Evolutionary conservation across 2,329 filamentous ascomycete species (phyloP), one percentile per base, ranked within the genome.

Genomic region (Orbilia blumenaviensis): DNA sequence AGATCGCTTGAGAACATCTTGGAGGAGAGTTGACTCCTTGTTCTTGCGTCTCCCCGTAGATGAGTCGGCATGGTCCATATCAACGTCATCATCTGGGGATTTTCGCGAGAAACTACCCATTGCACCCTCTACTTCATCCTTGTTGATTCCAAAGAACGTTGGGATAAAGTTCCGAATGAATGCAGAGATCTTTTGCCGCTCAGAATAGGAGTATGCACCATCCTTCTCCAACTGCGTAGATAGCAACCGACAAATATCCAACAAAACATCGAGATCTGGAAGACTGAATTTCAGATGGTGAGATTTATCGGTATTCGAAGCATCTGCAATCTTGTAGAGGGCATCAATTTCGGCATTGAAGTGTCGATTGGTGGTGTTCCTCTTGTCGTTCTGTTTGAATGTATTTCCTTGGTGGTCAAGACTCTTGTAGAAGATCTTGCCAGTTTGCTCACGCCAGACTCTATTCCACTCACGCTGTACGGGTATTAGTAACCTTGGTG

Each of bases 341-440:
- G 62, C 93, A 83, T 95, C 93, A 81, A 98, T 94, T 74, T 95
- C 90, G 80, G 93, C 92, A 34, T 95, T 90, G 9, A 99, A 88
- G 71, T 94, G 91, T 84, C 98, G 98, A 2, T 91, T 90, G 58
- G 94, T 92, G 75, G 97, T 92, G 79, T 92, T 91, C 79, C 93
- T 91, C 87, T 98, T 98, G 84, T 99, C 95, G 38, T 88, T 90
- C 78, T 90, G 89, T 84, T 95, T 96, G 80, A 93, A 92, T 63
- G 93, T 90, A 74, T 96, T 93, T 18, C 93, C 93, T 87, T 98
- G 96, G 81, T 99, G 95, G 81, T 99, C 95, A 62, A 99, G 88
- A 82, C 93, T 97, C 85, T 93, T 96, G 84, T 96, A 92, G 83
- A 97, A 96, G 85, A 96, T 94, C 81, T 91, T 90, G 81, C 96